Conservation (phyloP, 2,329 filamentous ascomycete species). For the Cytospora mali region DNA sequence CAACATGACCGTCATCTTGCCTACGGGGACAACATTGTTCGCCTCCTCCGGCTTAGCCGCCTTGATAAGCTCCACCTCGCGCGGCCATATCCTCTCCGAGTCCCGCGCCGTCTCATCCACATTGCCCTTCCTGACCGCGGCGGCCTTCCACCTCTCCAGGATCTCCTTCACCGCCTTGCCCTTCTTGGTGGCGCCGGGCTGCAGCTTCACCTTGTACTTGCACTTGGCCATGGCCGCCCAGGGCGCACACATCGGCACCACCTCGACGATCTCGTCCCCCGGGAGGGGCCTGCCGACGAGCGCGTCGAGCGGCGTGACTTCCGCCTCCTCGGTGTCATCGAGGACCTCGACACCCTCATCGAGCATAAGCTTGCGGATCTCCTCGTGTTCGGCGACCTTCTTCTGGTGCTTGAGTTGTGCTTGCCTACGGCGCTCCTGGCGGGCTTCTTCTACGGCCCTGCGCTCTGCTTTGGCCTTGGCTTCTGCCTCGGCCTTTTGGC, state of each 20-base stretch:
- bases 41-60: constrained; percentile 80
- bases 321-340: constrained; percentile 62
- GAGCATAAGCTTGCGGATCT: constrained; percentile 62
- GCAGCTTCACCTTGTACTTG: constrained; percentile 95
- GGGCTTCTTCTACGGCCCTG: constrained; percentile 72
- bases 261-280: constrained; percentile 80
- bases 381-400: constrained; percentile 76
- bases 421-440: constrained; percentile 73
- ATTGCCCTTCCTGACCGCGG: constrained; percentile 58
- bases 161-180: constrained; percentile 93
- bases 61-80: constrained; percentile 83
- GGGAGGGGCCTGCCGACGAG: constrained; percentile 77
- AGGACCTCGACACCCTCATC: constrained; percentile 61
- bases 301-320: constrained; percentile 61
- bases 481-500: constrained; percentile 69
- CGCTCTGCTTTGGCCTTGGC: constrained; percentile 66
- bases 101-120: constrained; percentile 64
- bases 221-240: constrained; percentile 66
- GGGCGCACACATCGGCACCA: constrained; percentile 65
- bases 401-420: constrained; percentile 80
- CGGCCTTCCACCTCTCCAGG: constrained; percentile 76
- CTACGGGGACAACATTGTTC: constrained; percentile 77
- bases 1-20: constrained; percentile 80
- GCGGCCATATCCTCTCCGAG: constrained; percentile 78
- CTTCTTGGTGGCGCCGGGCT: constrained; percentile 88